Conservation (phyloP, 192 early-diverging fungal genomes). For the Lunasporangiospora selenospora region DNA sequence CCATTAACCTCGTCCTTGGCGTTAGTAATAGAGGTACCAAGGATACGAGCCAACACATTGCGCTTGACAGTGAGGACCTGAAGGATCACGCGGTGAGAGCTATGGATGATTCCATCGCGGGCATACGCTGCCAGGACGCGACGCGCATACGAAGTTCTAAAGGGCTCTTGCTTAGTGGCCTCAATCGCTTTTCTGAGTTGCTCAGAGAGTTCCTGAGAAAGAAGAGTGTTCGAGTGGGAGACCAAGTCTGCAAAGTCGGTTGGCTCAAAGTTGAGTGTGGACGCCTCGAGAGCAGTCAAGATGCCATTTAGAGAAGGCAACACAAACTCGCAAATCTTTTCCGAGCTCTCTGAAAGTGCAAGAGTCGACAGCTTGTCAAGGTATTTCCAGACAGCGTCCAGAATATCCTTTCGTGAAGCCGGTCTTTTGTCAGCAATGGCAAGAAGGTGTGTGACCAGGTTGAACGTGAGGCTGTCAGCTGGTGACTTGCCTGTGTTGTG, state of each 20-base stretch:
- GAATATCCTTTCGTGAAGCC: conserved; percentile 42
- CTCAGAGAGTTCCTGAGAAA: conserved; percentile 54
- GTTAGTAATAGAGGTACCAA: conserved; percentile 22
- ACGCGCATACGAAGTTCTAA: conserved; percentile 53
- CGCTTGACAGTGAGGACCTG: conserved; percentile 58
- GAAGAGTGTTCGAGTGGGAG: conserved; percentile 54
- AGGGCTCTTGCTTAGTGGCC: conserved; percentile 41
- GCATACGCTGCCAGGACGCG: conserved; percentile 56
- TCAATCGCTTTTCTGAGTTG: conserved; percentile 52
- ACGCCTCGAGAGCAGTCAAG: conserved; percentile 57
- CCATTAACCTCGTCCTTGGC: conserved; percentile 8
- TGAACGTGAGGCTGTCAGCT: conserved; percentile 51
- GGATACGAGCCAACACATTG: conserved; percentile 58
- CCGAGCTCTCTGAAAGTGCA: conserved; percentile 15
- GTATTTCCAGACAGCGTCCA: conserved; percentile 55
- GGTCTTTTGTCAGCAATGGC: conserved; percentile 50
- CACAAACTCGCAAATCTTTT: conserved; percentile 58
- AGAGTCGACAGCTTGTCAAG: conserved; percentile 44
- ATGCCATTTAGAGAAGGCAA: conserved; percentile 67
- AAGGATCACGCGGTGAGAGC: conserved; percentile 60
- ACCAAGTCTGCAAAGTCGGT: conserved; percentile 55
- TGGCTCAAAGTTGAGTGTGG: conserved; percentile 52
- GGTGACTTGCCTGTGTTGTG: conserved; percentile 37
- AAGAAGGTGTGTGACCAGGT: conserved; percentile 51
- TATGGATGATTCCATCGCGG: conserved; percentile 51